Base-by-base conservation (phyloP, 2,329 filamentous ascomycete species). In the Samsoniella hepiali region DNA sequence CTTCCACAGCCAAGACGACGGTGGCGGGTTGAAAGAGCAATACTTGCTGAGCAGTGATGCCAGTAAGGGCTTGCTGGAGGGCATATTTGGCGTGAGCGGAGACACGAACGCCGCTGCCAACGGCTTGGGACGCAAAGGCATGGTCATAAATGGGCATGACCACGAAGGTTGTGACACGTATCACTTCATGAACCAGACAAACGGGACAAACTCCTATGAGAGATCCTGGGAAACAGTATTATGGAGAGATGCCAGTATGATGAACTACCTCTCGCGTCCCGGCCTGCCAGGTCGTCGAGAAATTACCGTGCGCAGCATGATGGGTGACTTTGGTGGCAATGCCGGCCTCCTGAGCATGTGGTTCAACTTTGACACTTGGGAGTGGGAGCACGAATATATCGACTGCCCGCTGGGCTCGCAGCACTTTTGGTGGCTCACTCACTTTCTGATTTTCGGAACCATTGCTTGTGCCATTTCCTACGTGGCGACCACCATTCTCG, bases 271-370 rank as follows among this genome's bases (percentile, higher is more conserved):
- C 1, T 77, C 74, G 8, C 72, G 74, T 2, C 68, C 75, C 2
- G 79, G 76, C 5, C 68, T 84, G 3, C 85, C 89, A 0, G 89
- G 89, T 0, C 80, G 97, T 6, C 83, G 94, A 34, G 95, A 99
- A 76, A 87, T 98, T 67, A 99, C 95, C 0, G 90, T 99, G 2
- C 88, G 93, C 64, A 97, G 92, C 75, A 98, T 99, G 93, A 99
- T 99, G 95, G 95, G 95, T 63, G 91, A 91, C 63, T 99, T 90
- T 75, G 89, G 87, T n/a, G 95, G 95, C 27, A 95, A 97, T 73
- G 92, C 93, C 0, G 95, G 93, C 0, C 80, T 99, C 49, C 77
- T 99, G 47, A 95, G 90, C 66, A 83, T 91, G 1, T 99, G 94
- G 94, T 98, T 94, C 72, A 91, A 98, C 73, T 75, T 84, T 63